These are phyloP conservation scores for Gypsophila paniculata DNA, from an alignment of 179 eudicot genomes.

Conservation along the genomic window DNA sequence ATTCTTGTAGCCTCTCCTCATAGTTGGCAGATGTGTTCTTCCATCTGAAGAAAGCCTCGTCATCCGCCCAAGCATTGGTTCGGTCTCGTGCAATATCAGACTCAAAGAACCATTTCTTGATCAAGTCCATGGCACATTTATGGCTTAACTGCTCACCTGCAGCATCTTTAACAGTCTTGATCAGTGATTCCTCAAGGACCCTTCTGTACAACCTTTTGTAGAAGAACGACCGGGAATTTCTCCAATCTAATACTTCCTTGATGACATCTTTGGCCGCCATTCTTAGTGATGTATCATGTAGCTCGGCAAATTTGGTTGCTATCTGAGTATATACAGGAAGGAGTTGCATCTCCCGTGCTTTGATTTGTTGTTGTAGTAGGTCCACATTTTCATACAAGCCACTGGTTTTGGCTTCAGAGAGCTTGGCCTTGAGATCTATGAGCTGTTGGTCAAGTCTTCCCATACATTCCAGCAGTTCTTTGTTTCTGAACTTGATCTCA, in stretches of 20 bases:
- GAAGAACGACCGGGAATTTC: constrained; percentile 60
- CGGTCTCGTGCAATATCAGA: constrained; percentile 37
- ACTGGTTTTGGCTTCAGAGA: constrained; percentile 42
- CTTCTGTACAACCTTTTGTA: constrained; percentile 68
- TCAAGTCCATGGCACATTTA: constrained; percentile 56
- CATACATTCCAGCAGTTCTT: constrained; percentile 85
- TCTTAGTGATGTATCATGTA: constrained; percentile 85
- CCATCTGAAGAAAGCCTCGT: constrained; percentile 74
- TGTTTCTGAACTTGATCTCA: constrained; percentile 81
- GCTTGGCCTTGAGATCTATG: constrained; percentile 51
- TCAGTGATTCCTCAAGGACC: constrained; percentile 59
- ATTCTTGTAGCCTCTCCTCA: constrained; percentile 54
- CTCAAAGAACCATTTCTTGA: constrained; percentile 71
- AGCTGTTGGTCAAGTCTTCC: constrained; percentile 76
- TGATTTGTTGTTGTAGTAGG: constrained; percentile 53
- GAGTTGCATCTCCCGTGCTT: constrained; percentile 82
- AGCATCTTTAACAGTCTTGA: constrained; percentile 64
- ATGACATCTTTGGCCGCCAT: constrained; percentile 96
- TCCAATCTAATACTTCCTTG: constrained; percentile 76
- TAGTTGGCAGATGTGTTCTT: constrained; percentile 55
- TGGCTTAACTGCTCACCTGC: constrained; percentile 65
- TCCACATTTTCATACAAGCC: constrained; percentile 37
- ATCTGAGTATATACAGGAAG: constrained; percentile 88
- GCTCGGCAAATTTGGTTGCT: constrained; percentile 91
- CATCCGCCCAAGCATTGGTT: constrained; percentile 60